Evolutionary conservation across 208 protist genomes (phyloP), one percentile per base, ranked within the genome.

Genomic region (Trypanosoma caninum): DNA sequence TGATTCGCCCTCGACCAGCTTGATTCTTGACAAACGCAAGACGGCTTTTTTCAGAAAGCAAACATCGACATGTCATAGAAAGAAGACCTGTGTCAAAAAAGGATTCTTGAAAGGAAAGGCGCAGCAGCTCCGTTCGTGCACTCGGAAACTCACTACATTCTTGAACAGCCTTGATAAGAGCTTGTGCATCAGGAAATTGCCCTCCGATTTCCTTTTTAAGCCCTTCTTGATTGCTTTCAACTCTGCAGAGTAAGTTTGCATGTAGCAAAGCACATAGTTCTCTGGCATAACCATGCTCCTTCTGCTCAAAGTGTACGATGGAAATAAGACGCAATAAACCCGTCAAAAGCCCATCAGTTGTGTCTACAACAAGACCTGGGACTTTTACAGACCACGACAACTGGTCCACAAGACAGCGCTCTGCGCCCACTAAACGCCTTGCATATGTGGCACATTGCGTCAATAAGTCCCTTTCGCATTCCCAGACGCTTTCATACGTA

Each of bases 391-490:
- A 78, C 83, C 87, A 93, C 20, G 76, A 73, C 4, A 80, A 70
- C 48, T 90, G 78, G 59, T 91, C 83, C 6, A 76, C 72, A n/a
- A 89, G 53, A 51, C 77, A 90, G 18, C 74, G 53, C 45, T 82
- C 78, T 0, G 74, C 57, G 23, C 58, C 42, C 20, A 89, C 50
- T 40, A 87, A 53, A 42, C 75, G 81, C 51, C 76, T 66, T n/a
- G 83, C 78, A 59, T 85, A 87, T 16, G 60, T 31, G 13, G 83
- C 68, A 59, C 74, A 75, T 35, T 84, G 76, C 14, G 46, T 44
- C 2, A 93, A 59, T 46, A 90, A 59, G 22, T 84, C 83, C 40
- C 62, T 86, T 10, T 84, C 87, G 34, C 74, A 89, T 22, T 56
- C 35, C 83, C 81, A 93, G 51, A 84, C 38, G n/a, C 74, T 79